These are phyloP conservation scores for Phalaenopsis aphrodite DNA, from an alignment of 106 monocot species.

Conservation along the genomic window DNA sequence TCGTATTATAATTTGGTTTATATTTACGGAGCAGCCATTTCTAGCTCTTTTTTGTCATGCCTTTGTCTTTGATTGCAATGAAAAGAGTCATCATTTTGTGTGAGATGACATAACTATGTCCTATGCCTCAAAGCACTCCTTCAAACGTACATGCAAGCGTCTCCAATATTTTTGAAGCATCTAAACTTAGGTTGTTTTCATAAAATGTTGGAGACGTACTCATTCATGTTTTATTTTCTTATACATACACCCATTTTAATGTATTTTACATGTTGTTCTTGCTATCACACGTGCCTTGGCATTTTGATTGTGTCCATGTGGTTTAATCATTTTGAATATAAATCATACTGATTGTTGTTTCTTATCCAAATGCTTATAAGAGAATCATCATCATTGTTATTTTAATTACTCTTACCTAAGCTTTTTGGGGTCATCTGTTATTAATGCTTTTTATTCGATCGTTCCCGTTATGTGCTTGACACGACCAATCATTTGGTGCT, in stretches of 20 bases:
- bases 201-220: background rate
- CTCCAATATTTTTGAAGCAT: background rate
- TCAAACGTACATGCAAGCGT: background rate
- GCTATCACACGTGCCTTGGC: background rate
- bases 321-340: background rate
- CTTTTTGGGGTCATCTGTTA: background rate
- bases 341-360: background rate
- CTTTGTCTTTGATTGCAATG: background rate
- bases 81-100: background rate
- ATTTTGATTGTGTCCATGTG: background rate
- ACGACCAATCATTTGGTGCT: too few species aligned
- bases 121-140: background rate
- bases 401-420: background rate
- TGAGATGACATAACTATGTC: background rate
- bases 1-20: background rate
- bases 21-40: background rate
- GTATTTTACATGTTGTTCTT: background rate
- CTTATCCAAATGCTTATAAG: background rate
- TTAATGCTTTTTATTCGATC: background rate
- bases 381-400: background rate
- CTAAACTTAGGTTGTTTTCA: background rate
- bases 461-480: too few species aligned
- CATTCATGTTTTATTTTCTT: background rate
- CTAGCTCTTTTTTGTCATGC: background rate
- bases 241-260: background rate